Base-by-base conservation (phyloP, 306 rosid genomes). In the Cucurbita pepo region DNA sequence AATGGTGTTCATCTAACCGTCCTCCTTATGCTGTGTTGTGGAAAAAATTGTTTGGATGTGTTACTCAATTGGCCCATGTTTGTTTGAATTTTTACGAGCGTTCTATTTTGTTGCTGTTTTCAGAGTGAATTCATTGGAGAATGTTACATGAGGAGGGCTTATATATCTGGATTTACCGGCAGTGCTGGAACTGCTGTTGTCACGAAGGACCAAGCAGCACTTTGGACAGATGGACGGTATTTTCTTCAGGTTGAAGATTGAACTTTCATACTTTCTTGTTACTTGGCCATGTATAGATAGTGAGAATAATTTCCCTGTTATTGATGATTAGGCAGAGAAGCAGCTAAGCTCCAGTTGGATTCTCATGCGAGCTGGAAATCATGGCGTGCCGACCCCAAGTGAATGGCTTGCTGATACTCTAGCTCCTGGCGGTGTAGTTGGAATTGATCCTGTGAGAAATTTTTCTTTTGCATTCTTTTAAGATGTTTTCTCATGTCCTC, bases 161-260 rank as follows among this genome's bases (percentile, higher is more conserved):
- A 80, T 85, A 79, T 90, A 77, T 89, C 97, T 0, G 98, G 96
- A 21, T 94, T 94, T 65, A 89, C 90, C 53, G 98, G 97, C 53
- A 94, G 95, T 69, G 95, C 97, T 74, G 98, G 97, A 54, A 94
- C 98, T 54, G 97, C 92, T 38, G 92, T 94, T 69, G 92, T 94
- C 69, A 89, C 97, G 0, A 89, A 85, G 79, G 96, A 94, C 81
- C 86, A 85, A 79, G 96, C 97, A 71, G 98, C 96, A 70, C 89
- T 94, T 38, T 94, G 98, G 98, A 94, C 98, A 0, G 98, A 94
- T 74, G 98, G 98, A 30, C 93, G 98, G 74, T 94, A 94, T 71
- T 94, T 94, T 85, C 98, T 90, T 38, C 98, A 94, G 97, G 98
- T 91, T 11, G 22, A 56, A 52, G 69, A 73, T 25, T 67, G 14